A percentile compares a stretch with the other conserved stretches of the same genome.
phyloP scores from a whole-genome alignment of 768 basidiomycete species.

The Boletus coccyginus region DNA sequence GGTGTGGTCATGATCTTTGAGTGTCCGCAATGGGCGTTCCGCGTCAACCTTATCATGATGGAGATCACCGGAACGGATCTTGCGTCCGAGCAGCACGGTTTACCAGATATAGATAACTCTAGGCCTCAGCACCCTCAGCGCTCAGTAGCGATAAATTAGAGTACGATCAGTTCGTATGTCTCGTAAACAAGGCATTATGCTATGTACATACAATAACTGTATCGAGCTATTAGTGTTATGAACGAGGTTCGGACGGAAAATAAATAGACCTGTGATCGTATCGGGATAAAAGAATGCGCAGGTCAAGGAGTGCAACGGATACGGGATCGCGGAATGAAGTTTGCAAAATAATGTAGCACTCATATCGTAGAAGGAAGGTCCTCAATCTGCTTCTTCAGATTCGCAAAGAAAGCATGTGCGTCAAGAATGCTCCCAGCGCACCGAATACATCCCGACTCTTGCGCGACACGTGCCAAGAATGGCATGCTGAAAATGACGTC shows the following conservation, averaged over 20 bases:
- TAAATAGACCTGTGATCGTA: neutral
- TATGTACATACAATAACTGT: neutral
- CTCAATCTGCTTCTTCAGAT: constrained; percentile 58
- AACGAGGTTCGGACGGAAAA: neutral
- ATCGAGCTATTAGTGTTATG: neutral
- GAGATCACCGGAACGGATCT: constrained; percentile 16
- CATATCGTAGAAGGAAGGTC: constrained; percentile 44
- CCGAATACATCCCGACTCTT: constrained; percentile 52
- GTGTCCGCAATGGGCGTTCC: neutral
- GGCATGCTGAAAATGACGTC: constrained; percentile 58
- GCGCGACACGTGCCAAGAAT: constrained; percentile 54
- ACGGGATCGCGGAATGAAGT: neutral
- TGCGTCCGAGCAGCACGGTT: neutral
- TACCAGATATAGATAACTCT: neutral
- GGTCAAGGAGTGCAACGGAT: neutral
- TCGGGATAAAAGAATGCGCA: neutral
- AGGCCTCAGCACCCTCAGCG: no score
- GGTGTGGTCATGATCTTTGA: constrained; percentile 55
- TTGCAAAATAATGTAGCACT: constrained; percentile 2
- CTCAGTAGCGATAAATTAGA: neutral
- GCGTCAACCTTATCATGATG: neutral
- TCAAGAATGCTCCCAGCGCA: constrained; percentile 67
- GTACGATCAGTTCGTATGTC: neutral
- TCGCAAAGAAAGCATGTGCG: constrained; percentile 52
- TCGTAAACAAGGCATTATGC: neutral